phyloP scores from a whole-genome alignment of 306 rosid species.

The Trichosanthes truncata region DNA sequence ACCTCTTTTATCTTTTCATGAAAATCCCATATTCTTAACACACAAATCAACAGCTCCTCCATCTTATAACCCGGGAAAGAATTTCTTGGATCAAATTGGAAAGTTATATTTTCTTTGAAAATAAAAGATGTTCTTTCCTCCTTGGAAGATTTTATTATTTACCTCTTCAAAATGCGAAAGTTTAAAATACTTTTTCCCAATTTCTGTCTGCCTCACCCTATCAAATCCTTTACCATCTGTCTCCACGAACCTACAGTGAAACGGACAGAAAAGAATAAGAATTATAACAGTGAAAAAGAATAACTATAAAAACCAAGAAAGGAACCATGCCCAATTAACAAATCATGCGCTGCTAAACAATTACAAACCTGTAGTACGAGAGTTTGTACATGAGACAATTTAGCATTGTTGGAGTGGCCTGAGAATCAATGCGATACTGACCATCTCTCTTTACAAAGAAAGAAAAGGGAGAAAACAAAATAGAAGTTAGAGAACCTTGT shows the following conservation, averaged over 20 bases:
- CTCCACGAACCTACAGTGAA: slow-evolving; percentile 74
- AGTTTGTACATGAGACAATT: slow-evolving; percentile 97
- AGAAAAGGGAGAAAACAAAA: neutral
- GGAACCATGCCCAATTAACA: neutral
- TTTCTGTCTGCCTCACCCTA: slow-evolving; percentile 88
- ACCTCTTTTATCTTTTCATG: neutral
- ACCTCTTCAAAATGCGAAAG: slow-evolving; percentile 99
- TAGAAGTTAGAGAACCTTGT: neutral
- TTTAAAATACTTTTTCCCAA: slow-evolving; percentile 89
- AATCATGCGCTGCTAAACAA: slow-evolving; percentile 12
- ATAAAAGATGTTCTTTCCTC: neutral
- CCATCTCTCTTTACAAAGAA: slow-evolving; percentile 71
- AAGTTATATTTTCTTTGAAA: neutral
- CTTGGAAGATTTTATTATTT: neutral
- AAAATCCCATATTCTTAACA: neutral
- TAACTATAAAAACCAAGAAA: slow-evolving; percentile 7
- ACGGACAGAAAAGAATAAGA: neutral
- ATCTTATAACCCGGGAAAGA: neutral
- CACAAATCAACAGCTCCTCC: neutral
- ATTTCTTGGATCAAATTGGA: neutral
- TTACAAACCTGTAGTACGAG: slow-evolving; percentile 83
- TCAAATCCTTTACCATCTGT: slow-evolving; percentile 94
- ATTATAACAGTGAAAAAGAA: slow-evolving; percentile 1
- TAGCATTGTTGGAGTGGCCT: slow-evolving; percentile 95
- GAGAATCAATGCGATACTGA: slow-evolving; percentile 86